Evolutionary conservation across 495 filamentous ascomycete genomes (phyloP).

Genomic region (Aspergillus olivimuriae): DNA sequence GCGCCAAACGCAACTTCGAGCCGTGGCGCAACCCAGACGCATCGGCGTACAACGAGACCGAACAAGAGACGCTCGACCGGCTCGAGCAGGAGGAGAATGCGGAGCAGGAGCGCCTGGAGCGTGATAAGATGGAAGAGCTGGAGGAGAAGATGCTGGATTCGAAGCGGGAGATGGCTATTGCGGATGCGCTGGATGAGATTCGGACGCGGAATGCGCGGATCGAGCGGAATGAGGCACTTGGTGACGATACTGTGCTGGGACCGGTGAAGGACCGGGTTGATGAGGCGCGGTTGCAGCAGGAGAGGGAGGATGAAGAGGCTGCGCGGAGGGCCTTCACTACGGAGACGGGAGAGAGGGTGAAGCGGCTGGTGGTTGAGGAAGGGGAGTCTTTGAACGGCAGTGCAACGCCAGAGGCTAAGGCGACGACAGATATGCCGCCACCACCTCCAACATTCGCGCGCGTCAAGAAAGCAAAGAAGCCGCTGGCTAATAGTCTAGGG

Average conservation of each 20-base stretch:
- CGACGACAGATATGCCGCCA: conserved; percentile 30
- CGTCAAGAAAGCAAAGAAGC: conserved; percentile 79
- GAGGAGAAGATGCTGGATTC: conserved; percentile 84
- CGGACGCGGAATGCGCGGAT: conserved; percentile 82
- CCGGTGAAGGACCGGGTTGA: conserved; percentile 42
- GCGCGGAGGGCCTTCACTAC: conserved; percentile 74
- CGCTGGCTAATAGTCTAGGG: conserved; percentile 61
- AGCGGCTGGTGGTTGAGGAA: conserved; percentile 41
- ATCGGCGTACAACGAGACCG: conserved; percentile 61
- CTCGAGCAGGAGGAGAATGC: conserved; percentile 67
- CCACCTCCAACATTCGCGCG: conserved; percentile 69
- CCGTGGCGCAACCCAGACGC: conserved; percentile 61
- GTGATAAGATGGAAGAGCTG: conserved; percentile 71
- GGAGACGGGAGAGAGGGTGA: conserved; percentile 48
- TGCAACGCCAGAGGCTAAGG: conserved; percentile 17
- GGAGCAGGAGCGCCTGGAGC: conserved; percentile 48
- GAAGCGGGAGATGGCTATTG: conserved; percentile 95
- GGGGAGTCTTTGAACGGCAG: conserved; percentile 21
- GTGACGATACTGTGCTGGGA: conserved; percentile 40
- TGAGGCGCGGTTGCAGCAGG: conserved; percentile 54
- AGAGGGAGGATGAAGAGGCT: conserved; percentile 80
- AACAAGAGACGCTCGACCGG: conserved; percentile 79
- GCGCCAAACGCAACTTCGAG: conserved; percentile 90
- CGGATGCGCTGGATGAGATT: conserved; percentile 94
- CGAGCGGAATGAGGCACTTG: conserved; percentile 60